Evolutionary conservation across 208 protist genomes (phyloP).

Genomic region (Wallacemonas sp.): DNA sequence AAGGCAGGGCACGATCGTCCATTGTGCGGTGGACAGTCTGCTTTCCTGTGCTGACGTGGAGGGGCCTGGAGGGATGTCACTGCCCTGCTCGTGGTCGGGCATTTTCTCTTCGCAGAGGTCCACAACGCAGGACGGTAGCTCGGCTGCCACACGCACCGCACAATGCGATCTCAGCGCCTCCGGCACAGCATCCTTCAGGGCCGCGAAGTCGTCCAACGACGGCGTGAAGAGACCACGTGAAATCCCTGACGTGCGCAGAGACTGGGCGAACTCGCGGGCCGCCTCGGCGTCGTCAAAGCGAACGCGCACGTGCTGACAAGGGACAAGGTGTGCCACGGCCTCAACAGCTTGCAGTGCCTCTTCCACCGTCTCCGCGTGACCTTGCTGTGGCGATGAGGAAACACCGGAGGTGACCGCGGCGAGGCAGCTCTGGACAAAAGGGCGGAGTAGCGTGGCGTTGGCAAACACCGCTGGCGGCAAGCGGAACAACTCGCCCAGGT

Average conservation of each 20-base stretch:
- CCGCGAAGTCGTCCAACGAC: neutral
- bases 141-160: neutral
- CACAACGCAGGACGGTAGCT: neutral
- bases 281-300: conserved; percentile 6
- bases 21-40: neutral
- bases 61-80: no score
- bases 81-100: neutral
- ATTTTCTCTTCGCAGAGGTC: neutral
- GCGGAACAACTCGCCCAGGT: neutral
- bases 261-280: neutral
- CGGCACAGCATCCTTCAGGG: conserved; percentile 7
- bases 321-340: conserved; percentile 21
- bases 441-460: conserved; percentile 1
- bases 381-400: no score
- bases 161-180: conserved; percentile 5
- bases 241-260: neutral
- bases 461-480: neutral
- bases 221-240: conserved; percentile 4
- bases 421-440: neutral
- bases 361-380: neutral
- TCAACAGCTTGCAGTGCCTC: conserved; percentile 1
- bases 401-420: no score
- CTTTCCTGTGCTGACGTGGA: no score
- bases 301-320: conserved; percentile 19
- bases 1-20: neutral